phyloP scores from a whole-genome alignment of 192 early-diverging fungal species.

The Paraglomus occultum region DNA sequence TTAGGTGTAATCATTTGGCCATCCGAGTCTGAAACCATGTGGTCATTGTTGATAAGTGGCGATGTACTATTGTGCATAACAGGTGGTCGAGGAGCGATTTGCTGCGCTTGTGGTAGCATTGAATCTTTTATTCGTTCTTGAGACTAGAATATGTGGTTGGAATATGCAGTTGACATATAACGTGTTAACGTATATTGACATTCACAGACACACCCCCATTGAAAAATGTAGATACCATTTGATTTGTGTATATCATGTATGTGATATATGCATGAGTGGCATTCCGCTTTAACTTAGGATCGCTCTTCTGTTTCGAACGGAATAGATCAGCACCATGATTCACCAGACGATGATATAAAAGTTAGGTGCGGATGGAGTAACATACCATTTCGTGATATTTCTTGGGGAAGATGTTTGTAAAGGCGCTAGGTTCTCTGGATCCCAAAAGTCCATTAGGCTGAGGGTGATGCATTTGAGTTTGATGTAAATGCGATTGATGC shows the following conservation, averaged over 20 bases:
- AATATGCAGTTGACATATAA: neutral
- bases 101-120: slow-evolving; percentile 3
- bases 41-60: slow-evolving; percentile 23
- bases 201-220: neutral
- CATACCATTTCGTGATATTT: slow-evolving; percentile 31
- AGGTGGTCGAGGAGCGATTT: neutral
- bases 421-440: neutral
- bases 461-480: no score
- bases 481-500: no score
- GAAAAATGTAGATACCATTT: slow-evolving; percentile 26
- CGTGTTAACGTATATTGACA: neutral
- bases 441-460: no score
- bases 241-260: slow-evolving; percentile 50
- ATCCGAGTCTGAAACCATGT: neutral
- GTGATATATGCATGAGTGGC: slow-evolving; percentile 50
- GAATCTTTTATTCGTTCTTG: neutral
- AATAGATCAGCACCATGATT: slow-evolving; percentile 28
- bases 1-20: slow-evolving; percentile 1
- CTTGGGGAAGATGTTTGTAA: neutral
- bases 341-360: neutral
- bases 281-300: slow-evolving; percentile 50
- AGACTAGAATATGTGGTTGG: neutral
- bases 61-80: neutral
- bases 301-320: slow-evolving; percentile 39
- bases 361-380: neutral